A percentile compares a stretch with the other conserved stretches of the same genome.
phyloP scores from a whole-genome alignment of 2,329 filamentous ascomycete species.

The Monilinia fructigena region DNA sequence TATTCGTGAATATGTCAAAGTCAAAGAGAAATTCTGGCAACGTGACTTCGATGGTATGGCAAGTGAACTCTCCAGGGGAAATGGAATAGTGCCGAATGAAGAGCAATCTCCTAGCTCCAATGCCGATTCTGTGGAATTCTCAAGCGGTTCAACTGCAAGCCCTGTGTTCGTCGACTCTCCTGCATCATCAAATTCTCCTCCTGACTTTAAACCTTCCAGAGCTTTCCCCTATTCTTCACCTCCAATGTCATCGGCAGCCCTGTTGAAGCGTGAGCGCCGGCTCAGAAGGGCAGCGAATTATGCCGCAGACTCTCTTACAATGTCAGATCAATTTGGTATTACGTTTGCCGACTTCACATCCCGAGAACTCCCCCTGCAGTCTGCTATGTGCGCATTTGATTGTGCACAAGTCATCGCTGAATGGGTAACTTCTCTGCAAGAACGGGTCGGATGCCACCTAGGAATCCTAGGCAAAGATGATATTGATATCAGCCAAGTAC shows the following conservation, averaged over 20 bases:
- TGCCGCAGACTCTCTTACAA: conserved; percentile 84
- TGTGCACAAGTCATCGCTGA: conserved; percentile 92
- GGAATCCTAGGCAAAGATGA: conserved; percentile 83
- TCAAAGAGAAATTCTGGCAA: conserved; percentile 92
- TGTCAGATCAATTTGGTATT: conserved; percentile 81
- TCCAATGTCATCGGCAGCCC: conserved; percentile 43
- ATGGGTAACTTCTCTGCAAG: conserved; percentile 90
- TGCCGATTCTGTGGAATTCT: conserved; percentile 38
- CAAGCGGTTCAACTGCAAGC: conserved; percentile 44
- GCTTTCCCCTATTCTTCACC: conserved; percentile 32
- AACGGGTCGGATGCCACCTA: conserved; percentile 85
- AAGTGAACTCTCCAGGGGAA: conserved; percentile 73
- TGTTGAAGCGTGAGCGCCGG: conserved; percentile 77
- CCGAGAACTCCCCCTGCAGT: conserved; percentile 83
- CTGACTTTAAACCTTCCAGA: conserved; percentile 38
- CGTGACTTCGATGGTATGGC: conserved; percentile 91
- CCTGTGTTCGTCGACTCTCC: conserved; percentile 52
- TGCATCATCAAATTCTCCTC: conserved; percentile 51
- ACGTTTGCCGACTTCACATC: conserved; percentile 82
- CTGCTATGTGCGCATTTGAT: conserved; percentile 88
- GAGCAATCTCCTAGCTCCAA: conserved; percentile 57
- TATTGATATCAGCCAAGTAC: conserved; percentile 75
- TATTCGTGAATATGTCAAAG: conserved; percentile 90
- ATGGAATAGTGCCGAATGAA: conserved; percentile 71
- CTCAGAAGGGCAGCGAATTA: conserved; percentile 94